Evolutionary conservation across 495 filamentous ascomycete species (phyloP).

Genomic region (Clohesyomyces aquaticus): DNA sequence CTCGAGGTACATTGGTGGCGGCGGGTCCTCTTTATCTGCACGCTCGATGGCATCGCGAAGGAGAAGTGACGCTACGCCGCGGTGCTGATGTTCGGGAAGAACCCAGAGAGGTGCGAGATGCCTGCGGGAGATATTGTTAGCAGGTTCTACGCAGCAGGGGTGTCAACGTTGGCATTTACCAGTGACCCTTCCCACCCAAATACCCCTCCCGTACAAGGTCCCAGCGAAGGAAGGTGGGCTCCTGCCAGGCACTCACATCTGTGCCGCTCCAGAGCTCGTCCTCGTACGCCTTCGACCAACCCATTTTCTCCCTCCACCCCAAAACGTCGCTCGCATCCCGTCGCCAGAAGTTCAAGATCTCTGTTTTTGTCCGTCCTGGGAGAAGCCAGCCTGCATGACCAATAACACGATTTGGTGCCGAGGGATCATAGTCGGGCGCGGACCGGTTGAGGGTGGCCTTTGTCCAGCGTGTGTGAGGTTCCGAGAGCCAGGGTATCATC

Average conservation of each 20-base stretch:
- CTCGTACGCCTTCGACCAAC: constrained; percentile 22
- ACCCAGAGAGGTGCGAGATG: constrained; percentile 28
- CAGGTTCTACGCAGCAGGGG: not conserved
- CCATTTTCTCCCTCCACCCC: constrained; percentile 26
- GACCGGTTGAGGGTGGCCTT: constrained; percentile 18
- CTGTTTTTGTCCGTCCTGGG: constrained; percentile 12
- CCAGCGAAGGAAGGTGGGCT: constrained; percentile 15
- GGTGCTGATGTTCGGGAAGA: constrained; percentile 22
- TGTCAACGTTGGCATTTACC: constrained; percentile 1
- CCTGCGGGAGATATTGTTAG: not conserved
- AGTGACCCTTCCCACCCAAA: constrained; percentile 23
- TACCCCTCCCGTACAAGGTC: constrained; percentile 8
- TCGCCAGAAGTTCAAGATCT: constrained; percentile 29
- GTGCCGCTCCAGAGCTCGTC: constrained; percentile 27
- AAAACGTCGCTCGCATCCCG: constrained; percentile 21
- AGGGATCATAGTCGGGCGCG: constrained; percentile 9
- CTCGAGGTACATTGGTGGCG: constrained; percentile 30
- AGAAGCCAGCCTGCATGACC: constrained; percentile 33
- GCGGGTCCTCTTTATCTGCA: constrained; percentile 15
- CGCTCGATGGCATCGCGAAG: constrained; percentile 20
- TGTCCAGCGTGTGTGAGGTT: constrained; percentile 26
- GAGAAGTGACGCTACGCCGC: constrained; percentile 20
- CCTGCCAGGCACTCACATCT: constrained; percentile 11
- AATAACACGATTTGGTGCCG: constrained; percentile 27
- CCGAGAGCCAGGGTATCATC: constrained; percentile 26